Conservation (phyloP, 331 rosid species). For the Malus hybrid region DNA sequence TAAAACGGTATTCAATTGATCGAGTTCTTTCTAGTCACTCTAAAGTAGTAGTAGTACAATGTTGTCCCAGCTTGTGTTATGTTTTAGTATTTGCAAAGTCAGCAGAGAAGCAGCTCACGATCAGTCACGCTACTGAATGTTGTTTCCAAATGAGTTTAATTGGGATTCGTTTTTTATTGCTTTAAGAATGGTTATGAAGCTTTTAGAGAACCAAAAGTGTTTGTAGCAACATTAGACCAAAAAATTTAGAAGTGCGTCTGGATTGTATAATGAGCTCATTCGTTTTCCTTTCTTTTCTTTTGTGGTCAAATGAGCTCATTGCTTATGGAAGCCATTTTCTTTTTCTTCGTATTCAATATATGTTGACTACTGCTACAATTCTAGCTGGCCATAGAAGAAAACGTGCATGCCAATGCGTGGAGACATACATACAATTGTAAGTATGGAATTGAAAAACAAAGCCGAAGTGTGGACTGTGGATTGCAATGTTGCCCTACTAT, state of each 20-base stretch:
- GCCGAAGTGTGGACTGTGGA: too few relatives aligned
- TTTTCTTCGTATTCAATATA: not conserved
- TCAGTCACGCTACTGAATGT: not conserved
- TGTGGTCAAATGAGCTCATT: not conserved
- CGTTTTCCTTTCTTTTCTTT: not conserved
- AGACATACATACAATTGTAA: not conserved
- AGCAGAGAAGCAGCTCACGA: not conserved
- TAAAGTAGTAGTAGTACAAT: not conserved
- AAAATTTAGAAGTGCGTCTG: not conserved
- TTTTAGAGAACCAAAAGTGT: not conserved
- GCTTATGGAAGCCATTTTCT: not conserved
- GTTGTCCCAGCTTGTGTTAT: not conserved
- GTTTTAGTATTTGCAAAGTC: not conserved
- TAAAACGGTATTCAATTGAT: constrained; percentile 27
- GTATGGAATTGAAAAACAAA: too few relatives aligned
- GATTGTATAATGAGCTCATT: not conserved
- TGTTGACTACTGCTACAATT: not conserved
- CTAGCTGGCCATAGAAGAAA: not conserved
- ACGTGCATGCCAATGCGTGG: not conserved
- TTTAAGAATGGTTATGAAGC: not conserved
- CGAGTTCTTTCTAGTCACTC: not conserved
- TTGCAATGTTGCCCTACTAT: too few relatives aligned
- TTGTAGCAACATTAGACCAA: not conserved
- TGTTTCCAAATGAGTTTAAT: not conserved
- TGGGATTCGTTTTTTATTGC: not conserved